Percentiles rank a stretch among this genome's conserved stretches.
phyloP scores from a whole-genome alignment of 768 basidiomycete species.

The Pisolithus sp. region DNA sequence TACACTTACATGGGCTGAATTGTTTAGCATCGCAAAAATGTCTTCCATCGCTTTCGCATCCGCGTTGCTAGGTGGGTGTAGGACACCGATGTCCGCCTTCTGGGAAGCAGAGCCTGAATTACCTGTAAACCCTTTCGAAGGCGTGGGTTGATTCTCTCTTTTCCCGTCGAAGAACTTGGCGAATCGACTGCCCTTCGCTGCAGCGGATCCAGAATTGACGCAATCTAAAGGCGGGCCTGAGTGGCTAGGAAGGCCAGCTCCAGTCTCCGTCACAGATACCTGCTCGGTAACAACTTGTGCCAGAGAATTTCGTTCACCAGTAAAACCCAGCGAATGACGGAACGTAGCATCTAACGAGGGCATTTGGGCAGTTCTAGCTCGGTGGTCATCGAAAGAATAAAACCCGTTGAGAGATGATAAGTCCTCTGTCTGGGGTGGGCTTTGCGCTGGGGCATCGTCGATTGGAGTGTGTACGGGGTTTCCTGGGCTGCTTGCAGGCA shows the following conservation, averaged over 20 bases:
- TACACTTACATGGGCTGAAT: conserved; percentile 59
- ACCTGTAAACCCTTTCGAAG: conserved; percentile 33
- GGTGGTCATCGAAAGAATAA: conserved; percentile 51
- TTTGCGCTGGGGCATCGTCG: conserved; percentile 13
- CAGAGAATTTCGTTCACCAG: conserved; percentile 19
- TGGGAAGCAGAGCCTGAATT: conserved; percentile 36
- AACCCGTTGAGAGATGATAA: conserved; percentile 31
- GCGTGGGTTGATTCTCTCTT: conserved; percentile 35
- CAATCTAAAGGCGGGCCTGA: conserved; percentile 19
- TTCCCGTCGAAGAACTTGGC: conserved; percentile 87
- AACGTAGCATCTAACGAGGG: conserved; percentile 15
- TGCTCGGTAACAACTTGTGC: conserved; percentile 15
- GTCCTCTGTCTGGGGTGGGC: conserved; percentile 6
- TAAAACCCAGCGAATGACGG: conserved; percentile 12
- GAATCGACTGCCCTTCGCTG: conserved; percentile 72
- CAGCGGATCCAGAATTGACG: conserved; percentile 40
- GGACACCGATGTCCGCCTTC: conserved; percentile 38
- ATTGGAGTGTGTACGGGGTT: conserved; percentile 8
- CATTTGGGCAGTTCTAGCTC: conserved; percentile 6
- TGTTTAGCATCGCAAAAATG: conserved; percentile 74
- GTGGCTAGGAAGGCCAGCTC: conserved; percentile 12
- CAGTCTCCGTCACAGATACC: conserved; percentile 9
- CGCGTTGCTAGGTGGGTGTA: conserved; percentile 32
- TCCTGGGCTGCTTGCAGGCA: conserved; percentile 4
- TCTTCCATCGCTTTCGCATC: conserved; percentile 70